Base-by-base conservation (phyloP, 495 filamentous ascomycete genomes). In the Astrocystis sublimbata region DNA sequence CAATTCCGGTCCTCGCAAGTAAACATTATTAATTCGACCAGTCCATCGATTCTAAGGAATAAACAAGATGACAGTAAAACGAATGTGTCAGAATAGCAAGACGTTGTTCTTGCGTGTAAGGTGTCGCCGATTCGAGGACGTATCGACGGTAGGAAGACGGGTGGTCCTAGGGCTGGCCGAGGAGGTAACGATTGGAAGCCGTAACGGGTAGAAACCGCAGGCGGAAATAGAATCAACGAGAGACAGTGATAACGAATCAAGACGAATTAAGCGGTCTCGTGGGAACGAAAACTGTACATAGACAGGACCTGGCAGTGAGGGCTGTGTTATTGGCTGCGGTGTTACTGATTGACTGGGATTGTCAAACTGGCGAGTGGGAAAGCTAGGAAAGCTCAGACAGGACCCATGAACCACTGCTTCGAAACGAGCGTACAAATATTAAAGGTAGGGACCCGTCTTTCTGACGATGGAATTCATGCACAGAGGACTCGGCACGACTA, bases 381-480 rank as follows among this genome's bases (percentile, higher is more conserved):
- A 62, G 30, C 21, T 56, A 55, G 40, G 60, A 47, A n/a, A 56
- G 51, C 41, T 61, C 24, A 52, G 47, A 45, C 58, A 57, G 45
- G 24, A 45, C 54, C 40, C 19, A 45, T 26, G 54, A 30, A 57
- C 58, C 41, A 38, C 19, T 17, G 36, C 19, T 26, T 58, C 19
- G 28, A 47, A 47, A n/a, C 28, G 42, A 45, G 33, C 36, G 33
- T 31, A 26, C 36, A 54, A 6, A 9, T 54, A 45, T 28, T n/a
- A 23, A 36, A 61, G 9, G 35, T 9, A 13, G 56, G 49, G 21
- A 17, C 51, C 38, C 38, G 60, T 40, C 23, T 52, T 21, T 41
- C n/a, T n/a, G n/a, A 45, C 15, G 41, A 65, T 62, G 56, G 47
- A 49, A 63, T 70, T 69, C 65, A 70, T 70, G 70, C 67, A 65